Evolutionary conservation across 306 rosid genomes (phyloP).

Genomic region (Alnus glutinosa): DNA sequence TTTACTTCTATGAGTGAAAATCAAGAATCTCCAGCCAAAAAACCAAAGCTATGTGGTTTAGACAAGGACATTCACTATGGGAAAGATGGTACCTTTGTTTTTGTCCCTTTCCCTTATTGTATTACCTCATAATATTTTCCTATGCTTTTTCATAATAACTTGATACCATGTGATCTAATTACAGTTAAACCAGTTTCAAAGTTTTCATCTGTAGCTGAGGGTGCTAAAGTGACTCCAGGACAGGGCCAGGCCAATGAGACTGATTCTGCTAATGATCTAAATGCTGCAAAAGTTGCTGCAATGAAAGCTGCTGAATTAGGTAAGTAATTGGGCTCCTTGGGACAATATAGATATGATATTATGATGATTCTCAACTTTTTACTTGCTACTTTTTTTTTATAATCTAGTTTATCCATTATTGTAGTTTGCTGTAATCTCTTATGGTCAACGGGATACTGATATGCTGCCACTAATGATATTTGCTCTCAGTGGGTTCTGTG

Average conservation of each 20-base stretch:
- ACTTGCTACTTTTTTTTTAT: not conserved
- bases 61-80: conserved; percentile 47
- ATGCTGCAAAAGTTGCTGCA: conserved; percentile 89
- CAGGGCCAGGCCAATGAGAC: conserved; percentile 44
- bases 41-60: conserved; percentile 43
- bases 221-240: conserved; percentile 43
- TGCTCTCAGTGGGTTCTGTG: not conserved
- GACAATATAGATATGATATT: not conserved
- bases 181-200: conserved; percentile 28
- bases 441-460: not conserved
- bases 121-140: not conserved
- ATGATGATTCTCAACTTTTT: not conserved
- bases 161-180: not conserved
- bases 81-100: conserved; percentile 49
- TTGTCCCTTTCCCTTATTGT: not conserved
- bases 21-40: conserved; percentile 57
- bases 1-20: conserved; percentile 36
- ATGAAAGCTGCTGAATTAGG: conserved; percentile 99
- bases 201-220: conserved; percentile 51
- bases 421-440: not conserved
- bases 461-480: not conserved
- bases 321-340: conserved; percentile 20
- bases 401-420: not conserved
- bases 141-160: not conserved
- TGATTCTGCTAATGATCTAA: conserved; percentile 53